phyloP scores from a whole-genome alignment of 2,329 filamentous ascomycete genomes.

The Colletotrichum neosansevieriae region DNA sequence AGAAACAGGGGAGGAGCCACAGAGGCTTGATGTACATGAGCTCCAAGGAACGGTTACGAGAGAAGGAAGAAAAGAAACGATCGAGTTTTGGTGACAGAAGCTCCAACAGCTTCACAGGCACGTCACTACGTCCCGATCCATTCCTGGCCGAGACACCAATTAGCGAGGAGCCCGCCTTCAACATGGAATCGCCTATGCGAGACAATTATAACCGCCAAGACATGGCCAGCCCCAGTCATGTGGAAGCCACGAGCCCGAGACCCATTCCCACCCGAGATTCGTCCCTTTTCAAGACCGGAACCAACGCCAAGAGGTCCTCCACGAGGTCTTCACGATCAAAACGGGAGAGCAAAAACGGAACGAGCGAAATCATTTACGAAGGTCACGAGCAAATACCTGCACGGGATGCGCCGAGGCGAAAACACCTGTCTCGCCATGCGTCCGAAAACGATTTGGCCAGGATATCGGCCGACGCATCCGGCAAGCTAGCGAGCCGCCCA shows the following conservation, averaged over 20 bases:
- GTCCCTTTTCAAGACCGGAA: conserved; percentile 70
- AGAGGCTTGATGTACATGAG: conserved; percentile 79
- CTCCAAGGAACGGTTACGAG: conserved; percentile 75
- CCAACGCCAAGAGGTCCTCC: conserved; percentile 65
- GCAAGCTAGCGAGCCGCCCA: conserved; percentile 26
- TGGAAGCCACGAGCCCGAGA: conserved; percentile 58
- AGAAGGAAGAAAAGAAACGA: conserved; percentile 74
- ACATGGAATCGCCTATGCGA: conserved; percentile 45
- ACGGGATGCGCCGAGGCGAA: conserved; percentile 41
- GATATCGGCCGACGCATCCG: conserved; percentile 44
- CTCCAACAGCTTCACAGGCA: conserved; percentile 54
- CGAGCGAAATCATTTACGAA: conserved; percentile 58
- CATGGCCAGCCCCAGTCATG: conserved; percentile 46
- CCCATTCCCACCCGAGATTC: conserved; percentile 77
- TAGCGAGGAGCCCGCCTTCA: conserved; percentile 62
- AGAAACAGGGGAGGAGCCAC: conserved; percentile 64
- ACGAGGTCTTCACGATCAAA: conserved; percentile 63
- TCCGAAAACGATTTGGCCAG: conserved; percentile 39
- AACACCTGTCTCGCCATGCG: conserved; percentile 43
- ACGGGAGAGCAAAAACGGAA: conserved; percentile 56
- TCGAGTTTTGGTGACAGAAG: conserved; percentile 56
- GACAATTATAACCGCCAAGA: conserved; percentile 41
- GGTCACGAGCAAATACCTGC: conserved; percentile 48
- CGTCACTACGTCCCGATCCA: conserved; percentile 56
- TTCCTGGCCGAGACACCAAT: conserved; percentile 67